Evolutionary conservation across 331 rosid species (phyloP).

Genomic region (Saraca asoca): DNA sequence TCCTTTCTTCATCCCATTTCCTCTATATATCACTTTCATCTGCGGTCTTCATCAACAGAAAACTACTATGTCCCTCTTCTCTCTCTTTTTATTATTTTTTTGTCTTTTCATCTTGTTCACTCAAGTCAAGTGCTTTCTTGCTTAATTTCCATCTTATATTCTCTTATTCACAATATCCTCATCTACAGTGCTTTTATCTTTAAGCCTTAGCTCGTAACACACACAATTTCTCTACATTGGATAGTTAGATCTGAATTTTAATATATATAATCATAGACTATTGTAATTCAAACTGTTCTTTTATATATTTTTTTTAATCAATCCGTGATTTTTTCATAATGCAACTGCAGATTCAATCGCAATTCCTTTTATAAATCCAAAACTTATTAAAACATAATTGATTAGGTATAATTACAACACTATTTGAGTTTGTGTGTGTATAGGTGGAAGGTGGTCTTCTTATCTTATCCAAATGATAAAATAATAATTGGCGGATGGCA

Average conservation of each 20-base stretch:
- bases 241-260: conserved; percentile 21
- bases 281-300: too few relatives aligned
- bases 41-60: conserved; percentile 42
- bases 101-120: conserved; percentile 22
- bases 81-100: conserved; percentile 17
- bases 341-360: too few relatives aligned
- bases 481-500: conserved; percentile 42
- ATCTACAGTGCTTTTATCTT: conserved; percentile 28
- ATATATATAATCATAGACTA: too few relatives aligned
- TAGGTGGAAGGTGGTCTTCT: conserved; percentile 17
- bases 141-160: conserved; percentile 27
- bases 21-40: conserved; percentile 43
- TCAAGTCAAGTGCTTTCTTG: conserved; percentile 29
- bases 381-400: too few relatives aligned
- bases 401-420: too few relatives aligned
- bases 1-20: conserved; percentile 38
- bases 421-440: too few relatives aligned
- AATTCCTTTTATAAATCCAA: too few relatives aligned
- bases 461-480: conserved; percentile 47
- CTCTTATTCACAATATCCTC: conserved; percentile 33
- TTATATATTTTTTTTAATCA: too few relatives aligned
- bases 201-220: too few relatives aligned
- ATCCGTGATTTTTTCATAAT: too few relatives aligned
- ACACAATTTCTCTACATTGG: too few relatives aligned
- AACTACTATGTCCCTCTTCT: conserved; percentile 30